Conservation (phyloP, 208 protist genomes). For the Leishmania gerbilli region DNA sequence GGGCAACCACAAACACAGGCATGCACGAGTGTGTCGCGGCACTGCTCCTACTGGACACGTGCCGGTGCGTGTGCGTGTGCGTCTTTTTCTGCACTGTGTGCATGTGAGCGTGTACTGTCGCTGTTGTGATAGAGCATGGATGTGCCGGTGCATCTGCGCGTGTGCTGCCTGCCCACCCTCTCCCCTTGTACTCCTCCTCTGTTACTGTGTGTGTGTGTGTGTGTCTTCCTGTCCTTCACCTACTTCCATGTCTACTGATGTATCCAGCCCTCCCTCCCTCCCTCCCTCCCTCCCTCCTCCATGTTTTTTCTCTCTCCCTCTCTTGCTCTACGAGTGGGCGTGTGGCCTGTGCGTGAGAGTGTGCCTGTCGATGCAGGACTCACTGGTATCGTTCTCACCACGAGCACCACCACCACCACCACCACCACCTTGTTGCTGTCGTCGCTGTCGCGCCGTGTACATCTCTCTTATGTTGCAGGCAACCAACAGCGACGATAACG, state of each 20-base stretch:
- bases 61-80: conserved; percentile 2
- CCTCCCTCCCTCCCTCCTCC: no score
- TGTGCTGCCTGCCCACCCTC: background rate
- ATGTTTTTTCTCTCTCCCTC: background rate
- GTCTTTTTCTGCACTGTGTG: background rate
- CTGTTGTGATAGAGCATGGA: background rate
- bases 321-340: background rate
- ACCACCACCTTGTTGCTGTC: background rate
- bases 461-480: background rate
- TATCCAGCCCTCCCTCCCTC: background rate
- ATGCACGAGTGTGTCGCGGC: no score
- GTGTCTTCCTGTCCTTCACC: background rate
- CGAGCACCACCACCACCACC: background rate
- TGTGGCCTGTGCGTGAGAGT: background rate
- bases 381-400: background rate
- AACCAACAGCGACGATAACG: background rate
- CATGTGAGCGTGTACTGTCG: background rate
- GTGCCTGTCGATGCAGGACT: background rate
- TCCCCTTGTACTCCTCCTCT: background rate
- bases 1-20: background rate
- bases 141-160: background rate
- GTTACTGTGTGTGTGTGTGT: conserved; percentile 4
- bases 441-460: background rate
- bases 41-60: background rate
- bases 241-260: conserved; percentile 2